phyloP scores from a whole-genome alignment of 306 rosid genomes.

The Acmispon strigosus region DNA sequence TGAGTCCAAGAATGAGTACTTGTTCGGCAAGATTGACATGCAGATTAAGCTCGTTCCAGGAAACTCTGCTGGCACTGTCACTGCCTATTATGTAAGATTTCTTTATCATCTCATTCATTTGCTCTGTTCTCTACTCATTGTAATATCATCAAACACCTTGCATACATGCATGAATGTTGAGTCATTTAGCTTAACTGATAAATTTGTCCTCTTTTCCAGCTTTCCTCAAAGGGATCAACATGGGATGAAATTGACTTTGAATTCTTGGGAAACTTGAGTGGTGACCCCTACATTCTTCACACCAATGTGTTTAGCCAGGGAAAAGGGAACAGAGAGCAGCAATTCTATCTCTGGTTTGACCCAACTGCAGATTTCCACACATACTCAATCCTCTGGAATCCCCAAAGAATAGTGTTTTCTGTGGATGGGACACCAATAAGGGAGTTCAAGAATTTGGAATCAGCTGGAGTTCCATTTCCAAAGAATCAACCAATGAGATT shows the following conservation, averaged over 20 bases:
- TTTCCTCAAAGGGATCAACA: slow-evolving; percentile 46
- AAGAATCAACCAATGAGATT: slow-evolving; percentile 48
- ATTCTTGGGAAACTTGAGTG: slow-evolving; percentile 60
- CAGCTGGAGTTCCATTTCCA: not conserved
- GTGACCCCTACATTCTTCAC: slow-evolving; percentile 64
- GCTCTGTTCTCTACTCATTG: no score
- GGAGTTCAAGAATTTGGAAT: not conserved
- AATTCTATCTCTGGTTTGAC: slow-evolving; percentile 66
- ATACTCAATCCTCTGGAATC: slow-evolving; percentile 61
- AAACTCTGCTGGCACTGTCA: no score
- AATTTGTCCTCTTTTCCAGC: no score
- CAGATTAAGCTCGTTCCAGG: no score
- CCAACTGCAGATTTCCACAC: slow-evolving; percentile 56
- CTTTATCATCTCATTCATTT: no score
- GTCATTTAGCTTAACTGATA: no score
- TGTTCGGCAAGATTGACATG: no score
- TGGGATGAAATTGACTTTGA: slow-evolving; percentile 78
- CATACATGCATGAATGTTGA: no score
- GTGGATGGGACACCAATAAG: not conserved
- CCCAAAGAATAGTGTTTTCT: slow-evolving; percentile 17
- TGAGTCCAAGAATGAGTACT: no score
- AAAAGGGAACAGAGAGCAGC: slow-evolving; percentile 56
- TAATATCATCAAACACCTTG: no score
- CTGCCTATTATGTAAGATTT: no score
- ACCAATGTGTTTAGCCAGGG: slow-evolving; percentile 62